Base-by-base conservation (phyloP, 2,329 filamentous ascomycete genomes). In the Gliomastix tumulicola region DNA sequence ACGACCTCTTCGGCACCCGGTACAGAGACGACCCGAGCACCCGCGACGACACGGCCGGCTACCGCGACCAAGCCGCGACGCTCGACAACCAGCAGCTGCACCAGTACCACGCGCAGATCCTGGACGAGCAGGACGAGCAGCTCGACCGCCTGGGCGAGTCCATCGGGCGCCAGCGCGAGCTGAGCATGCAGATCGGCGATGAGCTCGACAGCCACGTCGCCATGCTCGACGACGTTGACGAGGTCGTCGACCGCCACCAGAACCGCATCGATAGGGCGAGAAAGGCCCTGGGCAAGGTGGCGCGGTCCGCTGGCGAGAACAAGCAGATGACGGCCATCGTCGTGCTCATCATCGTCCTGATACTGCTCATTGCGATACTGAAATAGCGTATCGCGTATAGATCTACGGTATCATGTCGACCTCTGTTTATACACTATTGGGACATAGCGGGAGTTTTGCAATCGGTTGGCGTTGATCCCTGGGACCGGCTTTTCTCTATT, bases 101-200 rank as follows among this genome's bases (percentile, higher is more conserved):
- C 62, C 70, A 74, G 17, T 89, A 94, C 60, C 92, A 98, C 63
- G 68, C 73, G 38, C 79, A 79, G 43, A 79, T 95, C 19, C 68
- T 98, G 25, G 72, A 74, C n/a, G 82, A 96, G 43, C 92, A 98
- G 62, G 92, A 98, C 55, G 84, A 86, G 46, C 88, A 95, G 58
- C 73, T 98, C n/a, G 90, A 97, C 57, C 71, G 75, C 9, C 68
- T 98, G 5, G 87, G 89, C n/a, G 77, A 80, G 51, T 87, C 79
- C 40, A 96, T 98, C 48, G 76, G 85, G 5, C 78, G 92, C 27
- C 92, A 97, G 66, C 74, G 94, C 34, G 87, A 97, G 65, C 70
- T 98, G 43, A 89, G 84, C 55, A 94, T 96, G 66, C 87, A 92
- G 65, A 97, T 98, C 51, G 90, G 92, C 21, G 86, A 96, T 57